These are phyloP conservation scores for Hymenoscyphus scutula DNA, from an alignment of 2,329 filamentous ascomycete species.

Conservation along the genomic window DNA sequence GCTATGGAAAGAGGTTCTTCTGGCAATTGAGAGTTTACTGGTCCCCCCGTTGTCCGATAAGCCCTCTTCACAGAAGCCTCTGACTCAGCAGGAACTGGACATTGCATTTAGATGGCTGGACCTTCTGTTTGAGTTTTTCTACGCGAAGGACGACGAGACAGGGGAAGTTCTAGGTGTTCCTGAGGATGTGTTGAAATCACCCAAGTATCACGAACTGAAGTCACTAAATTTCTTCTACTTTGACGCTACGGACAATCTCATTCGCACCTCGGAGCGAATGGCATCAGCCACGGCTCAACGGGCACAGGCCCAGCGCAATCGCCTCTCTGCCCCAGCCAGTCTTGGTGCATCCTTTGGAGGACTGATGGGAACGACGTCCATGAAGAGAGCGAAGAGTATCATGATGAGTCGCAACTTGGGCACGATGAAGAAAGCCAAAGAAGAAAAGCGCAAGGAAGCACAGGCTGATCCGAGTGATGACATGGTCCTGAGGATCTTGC, in stretches of 20 bases:
- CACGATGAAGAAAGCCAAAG: slow-evolving; percentile 93
- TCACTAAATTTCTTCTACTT: slow-evolving; percentile 99
- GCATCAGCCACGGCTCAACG: slow-evolving; percentile 79
- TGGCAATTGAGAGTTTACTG: slow-evolving; percentile 84
- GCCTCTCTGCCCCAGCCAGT: slow-evolving; percentile 64
- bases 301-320: slow-evolving; percentile 69
- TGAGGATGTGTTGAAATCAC: slow-evolving; percentile 86
- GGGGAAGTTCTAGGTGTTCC: slow-evolving; percentile 86
- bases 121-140: slow-evolving; percentile 90
- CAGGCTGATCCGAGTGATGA: slow-evolving; percentile 97
- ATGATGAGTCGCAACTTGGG: slow-evolving; percentile 93
- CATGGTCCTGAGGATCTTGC: slow-evolving; percentile 91
- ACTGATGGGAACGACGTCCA: slow-evolving; percentile 68
- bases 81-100: slow-evolving; percentile 85
- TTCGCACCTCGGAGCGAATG: slow-evolving; percentile 95
- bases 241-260: slow-evolving; percentile 83
- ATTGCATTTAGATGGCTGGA: slow-evolving; percentile 94
- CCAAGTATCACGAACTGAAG: slow-evolving; percentile 97
- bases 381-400: slow-evolving; percentile 71
- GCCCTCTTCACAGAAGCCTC: slow-evolving; percentile 76
- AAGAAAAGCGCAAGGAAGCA: slow-evolving; percentile 91
- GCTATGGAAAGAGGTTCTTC: slow-evolving; percentile 94
- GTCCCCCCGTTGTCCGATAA: slow-evolving; percentile 96
- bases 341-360: slow-evolving; percentile 52
- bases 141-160: slow-evolving; percentile 80